Conservation (phyloP, 495 filamentous ascomycete genomes). For the Talaromyces ruber region DNA sequence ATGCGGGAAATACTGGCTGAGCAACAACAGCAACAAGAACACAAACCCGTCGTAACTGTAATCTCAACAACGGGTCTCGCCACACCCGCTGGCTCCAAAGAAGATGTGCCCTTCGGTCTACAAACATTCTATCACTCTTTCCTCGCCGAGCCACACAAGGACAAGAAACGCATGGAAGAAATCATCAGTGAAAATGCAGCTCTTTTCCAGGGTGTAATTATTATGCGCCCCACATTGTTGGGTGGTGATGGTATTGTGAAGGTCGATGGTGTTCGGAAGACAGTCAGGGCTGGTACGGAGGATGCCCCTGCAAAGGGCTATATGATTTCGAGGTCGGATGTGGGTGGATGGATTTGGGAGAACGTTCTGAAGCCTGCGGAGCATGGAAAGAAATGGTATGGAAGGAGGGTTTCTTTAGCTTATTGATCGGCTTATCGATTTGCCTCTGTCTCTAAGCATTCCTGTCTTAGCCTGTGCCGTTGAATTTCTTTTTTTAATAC, state of each 20-base stretch:
- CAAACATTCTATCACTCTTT: conserved; percentile 23
- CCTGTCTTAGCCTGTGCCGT: not conserved
- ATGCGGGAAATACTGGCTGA: conserved; percentile 14
- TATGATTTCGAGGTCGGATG: conserved; percentile 25
- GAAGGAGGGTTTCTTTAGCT: conserved; percentile 27
- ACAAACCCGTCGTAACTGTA: conserved; percentile 15
- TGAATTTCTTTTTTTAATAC: not conserved
- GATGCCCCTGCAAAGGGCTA: conserved; percentile 28
- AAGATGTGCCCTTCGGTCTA: conserved; percentile 26
- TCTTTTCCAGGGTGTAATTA: conserved; percentile 19
- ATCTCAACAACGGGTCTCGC: conserved; percentile 24
- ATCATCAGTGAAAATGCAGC: conserved; percentile 10
- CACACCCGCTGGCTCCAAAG: not conserved
- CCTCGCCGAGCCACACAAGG: conserved; percentile 23
- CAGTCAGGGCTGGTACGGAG: conserved; percentile 26
- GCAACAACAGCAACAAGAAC: conserved; percentile 4
- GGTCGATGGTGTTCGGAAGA: conserved; percentile 6
- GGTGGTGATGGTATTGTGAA: conserved; percentile 18
- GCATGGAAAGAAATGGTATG: conserved; percentile 26
- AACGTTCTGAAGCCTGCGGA: conserved; percentile 20
- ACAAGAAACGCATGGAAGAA: conserved; percentile 32
- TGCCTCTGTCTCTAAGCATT: conserved; percentile 8
- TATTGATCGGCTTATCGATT: conserved; percentile 11
- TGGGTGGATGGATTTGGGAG: conserved; percentile 34
- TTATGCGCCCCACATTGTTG: conserved; percentile 26